Conservation (phyloP, 148 eudicot species). For the Rhododendron vialii region DNA sequence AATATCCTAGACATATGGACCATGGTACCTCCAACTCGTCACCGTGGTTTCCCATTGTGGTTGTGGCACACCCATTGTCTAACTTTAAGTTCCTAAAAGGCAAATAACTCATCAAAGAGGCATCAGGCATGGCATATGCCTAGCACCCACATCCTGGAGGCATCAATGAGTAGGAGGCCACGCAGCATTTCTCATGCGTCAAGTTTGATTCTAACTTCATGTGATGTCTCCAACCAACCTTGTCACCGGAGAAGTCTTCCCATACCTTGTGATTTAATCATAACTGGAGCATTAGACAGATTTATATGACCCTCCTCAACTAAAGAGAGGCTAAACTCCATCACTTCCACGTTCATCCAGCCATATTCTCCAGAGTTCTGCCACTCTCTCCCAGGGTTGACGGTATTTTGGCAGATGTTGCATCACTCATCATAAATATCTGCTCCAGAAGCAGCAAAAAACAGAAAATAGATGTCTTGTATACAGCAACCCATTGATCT, state of each 20-base stretch:
- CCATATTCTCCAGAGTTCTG: background rate
- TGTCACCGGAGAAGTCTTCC: background rate
- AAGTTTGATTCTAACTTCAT: background rate
- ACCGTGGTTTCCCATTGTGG: background rate
- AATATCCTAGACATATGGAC: background rate
- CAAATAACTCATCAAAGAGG: background rate
- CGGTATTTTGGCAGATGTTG: background rate
- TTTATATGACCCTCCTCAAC: background rate
- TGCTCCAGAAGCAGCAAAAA: constrained; percentile 3
- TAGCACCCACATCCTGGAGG: background rate
- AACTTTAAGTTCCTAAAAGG: background rate
- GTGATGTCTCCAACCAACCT: background rate
- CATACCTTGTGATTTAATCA: background rate
- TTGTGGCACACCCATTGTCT: background rate
- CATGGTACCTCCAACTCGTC: background rate
- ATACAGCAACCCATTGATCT: background rate
- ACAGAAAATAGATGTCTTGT: background rate
- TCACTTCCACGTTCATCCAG: background rate
- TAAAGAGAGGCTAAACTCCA: background rate
- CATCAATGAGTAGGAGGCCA: background rate
- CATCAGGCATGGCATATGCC: background rate
- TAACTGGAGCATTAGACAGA: background rate
- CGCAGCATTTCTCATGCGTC: background rate
- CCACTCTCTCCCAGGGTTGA: background rate
- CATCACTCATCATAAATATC: background rate